Base-by-base conservation (phyloP, 306 rosid genomes). In the Trifolium dubium region DNA sequence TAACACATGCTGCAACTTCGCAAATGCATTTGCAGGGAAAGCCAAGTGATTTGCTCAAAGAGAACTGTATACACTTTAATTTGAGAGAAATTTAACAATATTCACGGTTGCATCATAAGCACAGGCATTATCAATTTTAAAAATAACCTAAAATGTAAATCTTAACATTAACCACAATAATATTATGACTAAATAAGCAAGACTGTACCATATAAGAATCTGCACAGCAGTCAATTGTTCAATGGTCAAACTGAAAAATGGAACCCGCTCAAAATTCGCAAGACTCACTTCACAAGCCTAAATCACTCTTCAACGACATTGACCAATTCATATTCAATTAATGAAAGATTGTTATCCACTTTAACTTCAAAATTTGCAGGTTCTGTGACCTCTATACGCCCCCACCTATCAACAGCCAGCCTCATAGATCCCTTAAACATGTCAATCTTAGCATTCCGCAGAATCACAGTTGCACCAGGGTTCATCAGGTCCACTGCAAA, bases 361-460 rank as follows among this genome's bases (percentile, higher is more conserved):
- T 80, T 88, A 66, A 89, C 96, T 69, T 84, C 88, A 73, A 92
- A 89, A 34, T 69, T 30, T 55, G 89, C 93, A 10, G 96, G 92
- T 67, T 89, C 96, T 0, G 93, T 61, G 11, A 58, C 88, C 83
- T 92, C 98, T 66, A 88, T 74, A 40, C 93, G 96, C 6, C 98
- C 98, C 98, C 96, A 89, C 83, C 85, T 90, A 81, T 89, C 96
- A 65, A 89, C 98, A 0, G 89, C 98, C 60, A 90, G 87, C 89
- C 96, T 92, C 98, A 92, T 90, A 0, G 98, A 90, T 34, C 96
- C 98, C 80, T 92, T 92, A 80, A 92, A 92, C 98, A 92, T 88
- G 89, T 88, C 98, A 56, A 92, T 90, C 92, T 87, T 92, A 2
- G 98, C 96, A 75, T 92, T 92, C 8, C 96, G 90, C 80, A 92